Evolutionary conservation across 192 early-diverging fungal genomes (phyloP), one percentile per base, ranked within the genome.

Genomic region (Backusella australiensis): DNA sequence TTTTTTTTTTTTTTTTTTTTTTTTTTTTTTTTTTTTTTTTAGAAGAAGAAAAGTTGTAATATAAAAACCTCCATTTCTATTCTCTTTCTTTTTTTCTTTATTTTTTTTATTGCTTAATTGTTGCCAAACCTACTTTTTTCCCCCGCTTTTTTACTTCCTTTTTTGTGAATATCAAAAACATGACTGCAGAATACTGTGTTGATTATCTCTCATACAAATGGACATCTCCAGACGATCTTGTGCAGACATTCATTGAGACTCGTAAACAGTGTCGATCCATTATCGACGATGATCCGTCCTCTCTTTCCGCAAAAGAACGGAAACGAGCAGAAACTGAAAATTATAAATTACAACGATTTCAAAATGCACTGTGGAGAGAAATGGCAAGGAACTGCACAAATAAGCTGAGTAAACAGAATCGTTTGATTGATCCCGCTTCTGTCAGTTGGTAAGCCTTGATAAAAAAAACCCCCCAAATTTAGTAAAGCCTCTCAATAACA

Each of bases 301-400:
- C 42, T 3, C 42, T 52, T 44, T 34, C 59, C 5, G 3, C 8
- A 42, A 66, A 69, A 21, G 49, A 38, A 21, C 34, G 72, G 8
- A 52, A 71, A 67, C 53, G 44, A 32, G 56, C 23, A 63, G 82
- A 83, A 34, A 23, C 71, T 19, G 56, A 63, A 63, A 63, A 63
- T 29, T 42, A 75, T 36, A 76, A 79, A 35, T 68, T 80, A 26
- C 36, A 68, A 42, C 19, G 82, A 34, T 78, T 75, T 72, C 73
- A 83, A 69, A 83, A 83, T 75, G 82, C 82, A n/a, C 73, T 83
- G n/a, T 83, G 82, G 82, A 73, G 82, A 65, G 72, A 83, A 63
- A 83, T 83, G 82, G 66, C 82, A 36, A 65, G 34, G 12, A 34
- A 39, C 14, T 80, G 78, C 23, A 80, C 78, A 38, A 38, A 75